phyloP scores from a whole-genome alignment of 129 eudicot genomes.

The Kitagawia praeruptora region DNA sequence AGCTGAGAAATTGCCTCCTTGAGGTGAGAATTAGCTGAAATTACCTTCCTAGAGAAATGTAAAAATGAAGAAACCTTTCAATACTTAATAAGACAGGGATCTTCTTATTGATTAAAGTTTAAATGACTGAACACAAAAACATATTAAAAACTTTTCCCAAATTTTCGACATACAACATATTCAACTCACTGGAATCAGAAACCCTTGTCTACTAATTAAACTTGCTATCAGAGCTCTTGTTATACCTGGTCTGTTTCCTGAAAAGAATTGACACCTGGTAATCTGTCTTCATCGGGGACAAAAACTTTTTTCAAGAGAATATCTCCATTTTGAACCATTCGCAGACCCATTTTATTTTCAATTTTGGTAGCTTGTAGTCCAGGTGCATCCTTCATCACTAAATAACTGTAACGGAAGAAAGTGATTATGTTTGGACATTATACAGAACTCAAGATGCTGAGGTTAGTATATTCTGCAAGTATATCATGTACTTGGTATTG shows the following conservation, averaged over 20 bases:
- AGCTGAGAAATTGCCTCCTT: not conserved
- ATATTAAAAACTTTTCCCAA: not conserved
- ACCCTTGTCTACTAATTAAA: not conserved
- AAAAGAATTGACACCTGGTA: slow-evolving; percentile 90
- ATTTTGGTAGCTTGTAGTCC: slow-evolving; percentile 87
- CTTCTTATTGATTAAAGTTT: not conserved
- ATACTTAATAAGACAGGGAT: not conserved
- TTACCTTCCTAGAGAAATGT: not conserved
- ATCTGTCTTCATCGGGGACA: slow-evolving; percentile 89
- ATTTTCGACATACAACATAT: not conserved
- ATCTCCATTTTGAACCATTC: slow-evolving; percentile 97
- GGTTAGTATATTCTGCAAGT: not conserved
- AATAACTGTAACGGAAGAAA: slow-evolving; percentile 34
- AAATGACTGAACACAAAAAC: not conserved
- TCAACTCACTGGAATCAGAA: not conserved
- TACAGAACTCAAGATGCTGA: not conserved
- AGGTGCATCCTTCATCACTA: slow-evolving; percentile 69
- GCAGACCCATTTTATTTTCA: slow-evolving; percentile 79
- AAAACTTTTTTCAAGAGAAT: slow-evolving; percentile 63
- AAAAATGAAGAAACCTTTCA: not conserved
- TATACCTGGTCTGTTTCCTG: slow-evolving; percentile 90
- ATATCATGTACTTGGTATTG: not conserved
- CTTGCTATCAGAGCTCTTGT: not conserved
- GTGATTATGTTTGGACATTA: slow-evolving; percentile 6
- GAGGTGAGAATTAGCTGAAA: not conserved